Conservation (phyloP, 208 protist genomes). For the Acanthamoeba lenticulata region DNA sequence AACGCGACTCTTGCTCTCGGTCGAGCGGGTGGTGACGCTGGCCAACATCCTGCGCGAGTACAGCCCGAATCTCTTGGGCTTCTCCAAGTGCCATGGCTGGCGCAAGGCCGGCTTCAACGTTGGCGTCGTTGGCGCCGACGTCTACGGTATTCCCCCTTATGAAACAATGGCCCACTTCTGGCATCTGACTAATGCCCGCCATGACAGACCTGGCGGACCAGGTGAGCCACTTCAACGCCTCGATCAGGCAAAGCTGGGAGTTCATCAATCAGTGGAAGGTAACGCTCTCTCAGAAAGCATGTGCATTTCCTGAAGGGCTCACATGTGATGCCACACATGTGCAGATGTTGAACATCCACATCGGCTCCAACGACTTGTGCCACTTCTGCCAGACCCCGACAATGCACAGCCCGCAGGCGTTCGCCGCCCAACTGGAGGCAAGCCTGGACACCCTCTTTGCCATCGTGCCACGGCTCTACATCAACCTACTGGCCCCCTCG, state of each 20-base stretch:
- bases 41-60: not conserved
- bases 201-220: not conserved
- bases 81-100: not conserved
- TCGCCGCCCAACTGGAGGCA: not conserved
- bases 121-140: not conserved
- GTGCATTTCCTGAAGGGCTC: not conserved
- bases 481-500: not conserved
- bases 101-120: not conserved
- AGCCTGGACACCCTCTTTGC: not conserved
- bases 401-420: not conserved
- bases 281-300: not conserved
- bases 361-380: slow-evolving; percentile 18
- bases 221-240: not conserved
- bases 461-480: not conserved
- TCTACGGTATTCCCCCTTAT: not conserved
- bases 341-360: not conserved
- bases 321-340: not conserved
- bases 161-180: not conserved
- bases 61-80: not conserved
- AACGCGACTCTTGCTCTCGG: no score
- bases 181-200: not conserved
- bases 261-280: slow-evolving; percentile 1
- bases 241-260: not conserved
- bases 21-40: not conserved
- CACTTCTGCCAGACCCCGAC: not conserved